Evolutionary conservation across 1,284 basidiomycete genomes (phyloP), one percentile per base, ranked within the genome.

Genomic region (Pisolithus thermaeus): DNA sequence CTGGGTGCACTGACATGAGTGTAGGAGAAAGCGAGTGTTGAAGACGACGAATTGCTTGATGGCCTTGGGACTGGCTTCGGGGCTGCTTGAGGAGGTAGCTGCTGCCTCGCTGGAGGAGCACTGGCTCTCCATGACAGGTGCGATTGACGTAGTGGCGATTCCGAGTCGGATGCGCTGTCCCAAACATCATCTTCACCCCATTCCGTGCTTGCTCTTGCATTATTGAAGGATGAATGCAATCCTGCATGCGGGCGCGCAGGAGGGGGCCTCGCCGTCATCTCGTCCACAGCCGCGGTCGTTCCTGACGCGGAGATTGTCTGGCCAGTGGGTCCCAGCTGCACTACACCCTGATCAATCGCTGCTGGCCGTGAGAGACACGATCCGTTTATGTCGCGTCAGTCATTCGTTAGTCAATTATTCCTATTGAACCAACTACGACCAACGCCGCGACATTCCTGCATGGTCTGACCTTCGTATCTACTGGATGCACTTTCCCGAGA

Each of bases 131-230:
- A 83, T 22, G 75, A 66, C 53, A 71, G 73, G 14, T 74, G 72
- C 8, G 76, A 75, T 50, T 76, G 78, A 56, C 72, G 66, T 43
- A 35, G 32, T 12, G 80, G 77, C 40, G 82, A 81, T 65, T 92
- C 91, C 43, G 84, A 83, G 69, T 93, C 91, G 3, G 90, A 92
- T 51, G 78, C 78, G 59, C 85, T 88, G 72, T 94, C 91, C 91
- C 92, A 94, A 43, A 84, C 90, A 66, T 94, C 91, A 59, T 94
- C 91, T 65, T 90, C 87, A 11, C 72, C 84, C 86, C 87, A 87
- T 52, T 88, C 83, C 54, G 65, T 62, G 61, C 56, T 74, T 70
- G 53, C 69, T 59, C 40, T 73, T 64, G 60, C 77, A 79, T 61
- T 35, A 35, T 35, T 78, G 76, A 59, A 69, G 14, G 80, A 75